Conservation (phyloP, 169 alveolate genomes). For the Cryptosporidium muris region DNA sequence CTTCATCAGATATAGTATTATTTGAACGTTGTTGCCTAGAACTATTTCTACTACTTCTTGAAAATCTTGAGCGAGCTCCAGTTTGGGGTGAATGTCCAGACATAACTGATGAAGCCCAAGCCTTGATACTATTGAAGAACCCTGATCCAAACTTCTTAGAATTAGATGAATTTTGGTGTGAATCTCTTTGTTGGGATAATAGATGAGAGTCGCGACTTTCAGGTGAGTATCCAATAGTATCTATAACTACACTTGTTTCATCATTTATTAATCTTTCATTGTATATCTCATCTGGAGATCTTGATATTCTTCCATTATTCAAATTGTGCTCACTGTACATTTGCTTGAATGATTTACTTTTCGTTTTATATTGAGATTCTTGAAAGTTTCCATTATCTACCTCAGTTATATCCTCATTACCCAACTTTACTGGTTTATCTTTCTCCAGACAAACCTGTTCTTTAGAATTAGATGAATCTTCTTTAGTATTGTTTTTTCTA, state of each 20-base stretch:
- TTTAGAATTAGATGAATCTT: neutral
- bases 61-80: neutral
- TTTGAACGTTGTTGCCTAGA: neutral
- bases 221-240: too few species aligned
- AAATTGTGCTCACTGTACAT: neutral
- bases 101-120: slow-evolving; percentile 26
- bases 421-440: neutral
- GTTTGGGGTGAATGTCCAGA: neutral
- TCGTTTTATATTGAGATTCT: too few species aligned
- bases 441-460: neutral
- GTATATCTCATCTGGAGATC: neutral
- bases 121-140: slow-evolving; percentile 5
- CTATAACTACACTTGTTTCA: neutral
- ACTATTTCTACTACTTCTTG: neutral
- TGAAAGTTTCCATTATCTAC: too few species aligned
- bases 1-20: slow-evolving; percentile 27
- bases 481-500: neutral
- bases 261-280: neutral
- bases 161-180: neutral
- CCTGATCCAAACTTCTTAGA: slow-evolving; percentile 7
- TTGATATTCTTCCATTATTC: neutral
- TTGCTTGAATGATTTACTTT: too few species aligned
- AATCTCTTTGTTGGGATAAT: neutral
- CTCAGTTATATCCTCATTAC: too few species aligned
- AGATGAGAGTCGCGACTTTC: neutral